Evolutionary conservation across 805 yeast genomes (phyloP).

Genomic region (Millerozyma acaciae): DNA sequence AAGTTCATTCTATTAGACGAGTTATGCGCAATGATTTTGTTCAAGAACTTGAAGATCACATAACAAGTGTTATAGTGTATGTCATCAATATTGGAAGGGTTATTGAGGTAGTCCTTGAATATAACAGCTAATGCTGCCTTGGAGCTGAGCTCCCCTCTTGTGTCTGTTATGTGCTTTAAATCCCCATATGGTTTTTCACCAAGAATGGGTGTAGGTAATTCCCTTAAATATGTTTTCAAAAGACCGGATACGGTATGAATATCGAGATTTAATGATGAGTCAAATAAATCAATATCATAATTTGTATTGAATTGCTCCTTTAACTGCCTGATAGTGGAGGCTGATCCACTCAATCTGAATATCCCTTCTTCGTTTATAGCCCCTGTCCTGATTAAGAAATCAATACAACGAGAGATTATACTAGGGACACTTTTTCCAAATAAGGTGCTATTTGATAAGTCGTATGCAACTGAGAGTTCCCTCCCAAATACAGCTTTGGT

Average conservation of each 20-base stretch:
- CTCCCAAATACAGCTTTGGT: conserved; percentile 58
- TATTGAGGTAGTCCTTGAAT: conserved; percentile 30
- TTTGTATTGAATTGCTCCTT: conserved; percentile 65
- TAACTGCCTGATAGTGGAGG: conserved; percentile 64
- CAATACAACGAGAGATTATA: conserved; percentile 71
- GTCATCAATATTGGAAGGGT: conserved; percentile 41
- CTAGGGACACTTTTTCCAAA: conserved; percentile 60
- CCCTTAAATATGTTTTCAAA: conserved; percentile 76
- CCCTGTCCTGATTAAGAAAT: conserved; percentile 56
- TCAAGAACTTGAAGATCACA: conserved; percentile 64
- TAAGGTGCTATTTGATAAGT: conserved; percentile 47
- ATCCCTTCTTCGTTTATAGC: conserved; percentile 89
- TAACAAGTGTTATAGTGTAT: conserved; percentile 58
- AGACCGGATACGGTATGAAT: conserved; percentile 86
- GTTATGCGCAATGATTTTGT: conserved; percentile 57
- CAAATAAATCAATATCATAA: conserved; percentile 64
- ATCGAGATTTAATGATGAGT: conserved; percentile 50
- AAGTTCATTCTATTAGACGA: conserved; percentile 78
- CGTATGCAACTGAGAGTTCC: conserved; percentile 50
- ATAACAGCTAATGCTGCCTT: conserved; percentile 22
- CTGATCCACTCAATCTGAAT: conserved; percentile 86
- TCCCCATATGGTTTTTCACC: conserved; percentile 45
- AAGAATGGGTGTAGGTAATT: conserved; percentile 65
- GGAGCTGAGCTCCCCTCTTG: conserved; percentile 10
- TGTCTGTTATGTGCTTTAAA: conserved; percentile 11